Evolutionary conservation across 2,329 filamentous ascomycete genomes (phyloP).

Genomic region (Trichocomaceae sp.): DNA sequence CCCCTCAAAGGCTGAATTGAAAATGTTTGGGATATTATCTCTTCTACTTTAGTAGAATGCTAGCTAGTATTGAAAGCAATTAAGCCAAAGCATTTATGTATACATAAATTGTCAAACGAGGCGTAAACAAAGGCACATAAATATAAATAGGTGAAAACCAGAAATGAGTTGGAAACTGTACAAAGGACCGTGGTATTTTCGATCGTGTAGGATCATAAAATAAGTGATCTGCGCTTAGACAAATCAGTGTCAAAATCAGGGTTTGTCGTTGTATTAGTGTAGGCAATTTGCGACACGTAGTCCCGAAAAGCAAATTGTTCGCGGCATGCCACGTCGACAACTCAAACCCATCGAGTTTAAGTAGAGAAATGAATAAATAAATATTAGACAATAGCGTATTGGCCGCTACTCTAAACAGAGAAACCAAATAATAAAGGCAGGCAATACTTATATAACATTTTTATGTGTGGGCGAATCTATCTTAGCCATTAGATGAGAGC

Average conservation of each 20-base stretch:
- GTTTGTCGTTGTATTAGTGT: background rate
- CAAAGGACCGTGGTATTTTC: background rate
- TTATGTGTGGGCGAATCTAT: background rate
- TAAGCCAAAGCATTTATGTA: background rate
- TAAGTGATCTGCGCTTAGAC: background rate
- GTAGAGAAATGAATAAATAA: constrained; percentile 2
- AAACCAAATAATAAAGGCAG: background rate
- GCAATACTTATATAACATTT: background rate
- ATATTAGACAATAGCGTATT: constrained; percentile 13
- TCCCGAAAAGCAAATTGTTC: background rate
- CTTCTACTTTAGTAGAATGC: background rate
- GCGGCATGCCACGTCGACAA: background rate
- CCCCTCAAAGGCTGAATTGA: no score
- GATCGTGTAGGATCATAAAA: background rate
- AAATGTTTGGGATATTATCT: no score
- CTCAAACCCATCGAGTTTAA: background rate
- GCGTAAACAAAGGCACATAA: background rate
- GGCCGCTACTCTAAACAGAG: constrained; percentile 8
- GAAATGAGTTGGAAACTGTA: background rate
- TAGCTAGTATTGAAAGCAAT: background rate
- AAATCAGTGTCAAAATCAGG: background rate
- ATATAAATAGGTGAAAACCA: background rate
- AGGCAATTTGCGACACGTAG: background rate
- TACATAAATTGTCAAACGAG: background rate
- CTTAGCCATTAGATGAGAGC: constrained; percentile 5